Evolutionary conservation across 371 early-diverging fungal species (phyloP).

Genomic region (Saksenaea vasiformis): DNA sequence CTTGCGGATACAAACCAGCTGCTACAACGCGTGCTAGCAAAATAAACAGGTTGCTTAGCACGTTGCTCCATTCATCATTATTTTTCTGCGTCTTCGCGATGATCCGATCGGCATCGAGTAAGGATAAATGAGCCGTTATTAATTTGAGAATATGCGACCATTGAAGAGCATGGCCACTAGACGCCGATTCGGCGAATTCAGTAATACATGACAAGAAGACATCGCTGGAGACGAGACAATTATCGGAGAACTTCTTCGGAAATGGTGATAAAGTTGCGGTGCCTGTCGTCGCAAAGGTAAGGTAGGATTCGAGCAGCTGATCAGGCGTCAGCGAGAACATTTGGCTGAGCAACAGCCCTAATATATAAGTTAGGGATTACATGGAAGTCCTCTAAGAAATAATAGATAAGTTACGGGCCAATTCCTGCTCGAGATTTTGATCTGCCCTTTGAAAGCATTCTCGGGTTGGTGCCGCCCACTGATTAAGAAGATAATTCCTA

Average conservation of each 20-base stretch:
- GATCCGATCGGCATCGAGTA: conserved; percentile 28
- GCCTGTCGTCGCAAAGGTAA: conserved; percentile 35
- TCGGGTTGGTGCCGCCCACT: conserved; percentile 45
- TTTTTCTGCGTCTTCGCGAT: conserved; percentile 21
- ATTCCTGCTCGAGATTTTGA: conserved; percentile 14
- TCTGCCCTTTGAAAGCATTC: conserved; percentile 32
- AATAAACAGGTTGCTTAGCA: conserved; percentile 22
- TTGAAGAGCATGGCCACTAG: conserved; percentile 27
- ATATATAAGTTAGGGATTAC: not conserved
- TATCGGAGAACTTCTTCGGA: not conserved
- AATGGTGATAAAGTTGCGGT: not conserved
- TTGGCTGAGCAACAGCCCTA: conserved; percentile 39
- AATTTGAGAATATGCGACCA: conserved; percentile 38
- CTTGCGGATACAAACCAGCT: conserved; percentile 30
- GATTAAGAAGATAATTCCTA: not conserved
- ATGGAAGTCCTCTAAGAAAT: not conserved
- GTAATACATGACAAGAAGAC: conserved; percentile 18
- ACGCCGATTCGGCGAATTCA: conserved; percentile 23
- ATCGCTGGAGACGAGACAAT: conserved; percentile 11
- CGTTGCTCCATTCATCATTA: conserved; percentile 22
- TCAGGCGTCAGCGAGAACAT: conserved; percentile 37
- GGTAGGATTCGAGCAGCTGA: conserved; percentile 37
- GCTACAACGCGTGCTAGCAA: conserved; percentile 34
- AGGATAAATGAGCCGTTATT: conserved; percentile 17
- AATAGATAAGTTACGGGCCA: conserved; percentile 29